A percentile compares a stretch with the other conserved stretches of the same genome.
phyloP scores from a whole-genome alignment of 2,329 filamentous ascomycete species.

The Decorospora gaudefroyi region DNA sequence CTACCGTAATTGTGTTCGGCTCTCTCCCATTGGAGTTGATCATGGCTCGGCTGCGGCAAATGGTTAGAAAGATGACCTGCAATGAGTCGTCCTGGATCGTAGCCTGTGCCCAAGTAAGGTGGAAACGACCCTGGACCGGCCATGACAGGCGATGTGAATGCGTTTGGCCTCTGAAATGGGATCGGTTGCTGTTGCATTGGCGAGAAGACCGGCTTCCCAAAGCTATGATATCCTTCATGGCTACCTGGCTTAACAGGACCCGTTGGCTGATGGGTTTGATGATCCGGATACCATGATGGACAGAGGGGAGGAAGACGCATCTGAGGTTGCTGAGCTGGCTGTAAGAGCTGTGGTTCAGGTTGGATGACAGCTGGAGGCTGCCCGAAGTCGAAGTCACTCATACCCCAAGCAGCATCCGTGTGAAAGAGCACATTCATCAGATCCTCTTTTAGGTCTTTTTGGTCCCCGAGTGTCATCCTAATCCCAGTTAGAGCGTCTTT shows the following conservation, averaged over 20 bases:
- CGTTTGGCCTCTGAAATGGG: not conserved
- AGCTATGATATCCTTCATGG: not conserved
- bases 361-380: slow-evolving; percentile 2
- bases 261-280: not conserved
- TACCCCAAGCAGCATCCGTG: slow-evolving; percentile 28
- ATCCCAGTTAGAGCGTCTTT: slow-evolving; percentile 26
- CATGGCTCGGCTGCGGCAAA: not conserved
- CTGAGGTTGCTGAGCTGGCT: slow-evolving; percentile 33
- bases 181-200: not conserved
- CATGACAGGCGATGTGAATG: not conserved
- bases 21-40: not conserved
- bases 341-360: slow-evolving; percentile 27
- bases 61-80: not conserved
- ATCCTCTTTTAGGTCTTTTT: slow-evolving; percentile 30
- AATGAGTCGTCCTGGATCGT: not conserved
- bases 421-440: slow-evolving; percentile 31
- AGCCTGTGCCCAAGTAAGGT: not conserved
- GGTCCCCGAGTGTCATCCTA: slow-evolving; percentile 19
- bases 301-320: slow-evolving; percentile 25
- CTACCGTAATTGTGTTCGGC: not conserved
- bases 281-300: slow-evolving; percentile 15
- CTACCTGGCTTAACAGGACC: not conserved
- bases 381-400: slow-evolving; percentile 24
- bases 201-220: not conserved
- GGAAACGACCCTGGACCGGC: not conserved